Conservation (phyloP, 805 yeast genomes). For the Schizosaccharomyces octosporus region DNA sequence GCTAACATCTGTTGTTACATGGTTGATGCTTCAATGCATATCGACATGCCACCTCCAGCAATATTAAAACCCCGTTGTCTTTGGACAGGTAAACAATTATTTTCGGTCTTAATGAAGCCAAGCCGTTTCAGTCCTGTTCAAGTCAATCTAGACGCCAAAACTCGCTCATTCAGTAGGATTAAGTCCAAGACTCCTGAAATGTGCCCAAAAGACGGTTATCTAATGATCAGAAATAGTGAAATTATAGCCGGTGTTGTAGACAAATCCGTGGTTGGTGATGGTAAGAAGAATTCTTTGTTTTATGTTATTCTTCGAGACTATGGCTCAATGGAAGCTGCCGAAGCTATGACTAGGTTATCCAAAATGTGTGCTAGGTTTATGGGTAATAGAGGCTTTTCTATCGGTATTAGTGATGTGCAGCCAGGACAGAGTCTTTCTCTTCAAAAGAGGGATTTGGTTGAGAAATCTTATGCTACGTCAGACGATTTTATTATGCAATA, state of each 20-base stretch:
- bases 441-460: constrained; percentile 72
- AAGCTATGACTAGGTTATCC: constrained; percentile 98
- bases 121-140: constrained; percentile 50
- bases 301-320: constrained; percentile 85
- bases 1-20: constrained; percentile 74
- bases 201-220: constrained; percentile 94
- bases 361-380: constrained; percentile 84
- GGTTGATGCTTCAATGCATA: constrained; percentile 74
- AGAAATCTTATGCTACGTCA: constrained; percentile 70
- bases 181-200: constrained; percentile 38
- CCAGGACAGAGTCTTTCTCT: constrained; percentile 58
- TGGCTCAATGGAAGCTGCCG: constrained; percentile 90
- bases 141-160: constrained; percentile 82
- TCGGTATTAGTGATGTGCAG: constrained; percentile 92
- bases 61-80: constrained; percentile 65
- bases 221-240: constrained; percentile 69
- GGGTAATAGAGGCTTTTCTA: constrained; percentile 89
- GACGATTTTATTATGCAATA: constrained; percentile 64
- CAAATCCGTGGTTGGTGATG: constrained; percentile 86
- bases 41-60: constrained; percentile 89
- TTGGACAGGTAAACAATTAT: constrained; percentile 97
- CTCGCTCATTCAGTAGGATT: constrained; percentile 71
- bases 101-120: constrained; percentile 67
- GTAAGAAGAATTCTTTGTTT: constrained; percentile 89
- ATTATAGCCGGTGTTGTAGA: constrained; percentile 90